Evolutionary conservation across 805 yeast genomes (phyloP).

Genomic region (Candida palmyrensis): DNA sequence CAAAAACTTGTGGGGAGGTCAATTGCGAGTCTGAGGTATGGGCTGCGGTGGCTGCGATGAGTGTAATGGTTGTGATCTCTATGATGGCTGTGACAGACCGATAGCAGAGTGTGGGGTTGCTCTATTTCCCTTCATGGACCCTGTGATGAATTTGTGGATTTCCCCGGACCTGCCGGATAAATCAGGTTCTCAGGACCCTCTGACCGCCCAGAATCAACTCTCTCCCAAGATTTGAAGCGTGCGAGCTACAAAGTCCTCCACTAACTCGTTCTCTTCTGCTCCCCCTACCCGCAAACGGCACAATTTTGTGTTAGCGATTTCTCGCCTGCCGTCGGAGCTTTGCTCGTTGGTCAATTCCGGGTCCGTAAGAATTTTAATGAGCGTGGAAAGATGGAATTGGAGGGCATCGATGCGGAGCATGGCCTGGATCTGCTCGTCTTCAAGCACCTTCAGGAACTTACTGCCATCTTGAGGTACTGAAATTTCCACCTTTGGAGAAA

Average conservation of each 20-base stretch:
- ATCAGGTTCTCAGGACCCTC: too few relatives aligned
- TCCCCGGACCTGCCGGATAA: too few relatives aligned
- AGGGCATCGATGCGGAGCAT: conserved; percentile 50
- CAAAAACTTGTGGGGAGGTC: conserved; percentile 28
- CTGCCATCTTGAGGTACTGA: conserved; percentile 2
- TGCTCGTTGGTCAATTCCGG: conserved; percentile 43
- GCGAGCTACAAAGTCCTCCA: conserved; percentile 62
- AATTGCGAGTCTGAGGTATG: conserved; percentile 7
- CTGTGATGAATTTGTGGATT: too few relatives aligned
- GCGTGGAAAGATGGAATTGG: conserved; percentile 47
- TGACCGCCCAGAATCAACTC: too few relatives aligned
- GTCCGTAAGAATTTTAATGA: conserved; percentile 46
- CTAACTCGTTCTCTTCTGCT: conserved; percentile 55
- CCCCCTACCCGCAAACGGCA: conserved; percentile 62
- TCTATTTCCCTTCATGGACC: too few relatives aligned
- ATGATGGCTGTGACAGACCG: too few relatives aligned
- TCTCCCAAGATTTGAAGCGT: conserved; percentile 23
- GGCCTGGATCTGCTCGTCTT: conserved; percentile 40
- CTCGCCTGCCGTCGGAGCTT: conserved; percentile 48
- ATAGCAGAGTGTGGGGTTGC: too few relatives aligned
- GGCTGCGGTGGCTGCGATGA: too few relatives aligned
- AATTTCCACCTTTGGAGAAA: background rate
- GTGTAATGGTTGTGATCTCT: too few relatives aligned
- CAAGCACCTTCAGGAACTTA: conserved; percentile 20
- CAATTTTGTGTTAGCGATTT: conserved; percentile 57